A percentile compares a stretch with the other conserved stretches of the same genome.
phyloP scores from a whole-genome alignment of 495 filamentous ascomycete genomes.

The Thozetella sp. region DNA sequence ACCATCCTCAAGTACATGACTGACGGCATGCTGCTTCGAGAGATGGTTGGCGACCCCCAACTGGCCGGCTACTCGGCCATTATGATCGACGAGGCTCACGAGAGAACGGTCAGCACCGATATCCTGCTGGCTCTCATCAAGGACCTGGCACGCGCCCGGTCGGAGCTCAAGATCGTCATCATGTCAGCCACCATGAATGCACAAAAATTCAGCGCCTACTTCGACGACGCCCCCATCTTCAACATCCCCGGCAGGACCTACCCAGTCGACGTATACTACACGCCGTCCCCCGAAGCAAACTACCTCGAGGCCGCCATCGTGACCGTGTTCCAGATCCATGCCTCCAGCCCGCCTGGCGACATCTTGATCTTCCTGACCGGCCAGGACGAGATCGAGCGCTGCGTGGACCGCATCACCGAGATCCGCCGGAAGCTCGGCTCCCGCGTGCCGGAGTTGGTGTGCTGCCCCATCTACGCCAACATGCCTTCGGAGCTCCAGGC shows the following conservation, averaged over 20 bases:
- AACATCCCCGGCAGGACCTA: slow-evolving; percentile 91
- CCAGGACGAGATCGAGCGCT: slow-evolving; percentile 88
- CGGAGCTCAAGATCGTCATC: slow-evolving; percentile 90
- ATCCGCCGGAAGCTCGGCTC: slow-evolving; percentile 79
- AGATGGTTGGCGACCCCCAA: slow-evolving; percentile 89
- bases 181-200: slow-evolving; percentile 96
- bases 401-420: slow-evolving; percentile 78
- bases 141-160: slow-evolving; percentile 83
- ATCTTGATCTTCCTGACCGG: slow-evolving; percentile 91
- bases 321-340: slow-evolving; percentile 95
- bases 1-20: slow-evolving; percentile 98
- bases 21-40: slow-evolving; percentile 92
- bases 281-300: slow-evolving; percentile 89
- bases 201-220: slow-evolving; percentile 89
- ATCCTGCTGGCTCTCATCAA: slow-evolving; percentile 90
- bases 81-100: slow-evolving; percentile 98
- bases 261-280: slow-evolving; percentile 92
- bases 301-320: slow-evolving; percentile 91
- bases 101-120: slow-evolving; percentile 88
- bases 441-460: slow-evolving; percentile 82
- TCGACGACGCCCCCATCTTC: slow-evolving; percentile 94
- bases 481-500: slow-evolving; percentile 82
- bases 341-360: slow-evolving; percentile 82
- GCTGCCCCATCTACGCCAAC: slow-evolving; percentile 89
- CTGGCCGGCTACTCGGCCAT: slow-evolving; percentile 82